Conservation (phyloP, 2,329 filamentous ascomycete genomes). For the Alternaria solani region DNA sequence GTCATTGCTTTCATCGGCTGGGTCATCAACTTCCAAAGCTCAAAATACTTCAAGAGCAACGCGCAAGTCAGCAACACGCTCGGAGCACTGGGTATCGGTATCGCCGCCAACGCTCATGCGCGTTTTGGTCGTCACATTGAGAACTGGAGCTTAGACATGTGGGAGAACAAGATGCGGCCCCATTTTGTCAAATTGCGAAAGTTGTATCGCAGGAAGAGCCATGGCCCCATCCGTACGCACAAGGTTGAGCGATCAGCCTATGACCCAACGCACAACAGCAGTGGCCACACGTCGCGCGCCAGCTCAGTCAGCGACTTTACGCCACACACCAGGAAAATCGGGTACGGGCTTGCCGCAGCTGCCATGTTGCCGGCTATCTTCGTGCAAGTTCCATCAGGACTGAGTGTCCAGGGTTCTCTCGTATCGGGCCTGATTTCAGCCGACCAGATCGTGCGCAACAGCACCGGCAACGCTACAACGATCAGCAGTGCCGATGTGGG, state of each 20-base stretch:
- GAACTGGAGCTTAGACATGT: conserved; percentile 64
- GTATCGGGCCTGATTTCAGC: conserved; percentile 65
- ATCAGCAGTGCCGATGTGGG: conserved; percentile 38
- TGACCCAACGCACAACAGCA: conserved; percentile 26
- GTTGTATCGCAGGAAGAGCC: conserved; percentile 29
- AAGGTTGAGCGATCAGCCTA: conserved; percentile 34
- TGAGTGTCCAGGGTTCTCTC: conserved; percentile 65
- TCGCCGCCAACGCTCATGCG: conserved; percentile 81
- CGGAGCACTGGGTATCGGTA: conserved; percentile 77
- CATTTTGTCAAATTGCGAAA: conserved; percentile 42
- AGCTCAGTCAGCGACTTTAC: conserved; percentile 38
- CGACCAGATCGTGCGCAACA: conserved; percentile 61
- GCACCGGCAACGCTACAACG: conserved; percentile 56
- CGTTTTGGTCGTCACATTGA: conserved; percentile 68
- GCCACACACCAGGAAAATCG: conserved; percentile 51
- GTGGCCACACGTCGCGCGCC: conserved; percentile 28
- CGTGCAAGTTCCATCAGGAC: conserved; percentile 67
- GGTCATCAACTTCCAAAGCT: conserved; percentile 76
- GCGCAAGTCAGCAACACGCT: conserved; percentile 80
- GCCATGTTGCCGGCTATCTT: conserved; percentile 90
- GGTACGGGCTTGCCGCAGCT: conserved; percentile 82
- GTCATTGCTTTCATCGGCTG: conserved; percentile 77
- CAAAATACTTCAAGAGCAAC: conserved; percentile 71
- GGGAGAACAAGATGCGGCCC: conserved; percentile 60
- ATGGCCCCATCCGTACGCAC: conserved; percentile 22